Base-by-base conservation (phyloP, 371 early-diverging fungal genomes). In the Capillidium heterosporum region DNA sequence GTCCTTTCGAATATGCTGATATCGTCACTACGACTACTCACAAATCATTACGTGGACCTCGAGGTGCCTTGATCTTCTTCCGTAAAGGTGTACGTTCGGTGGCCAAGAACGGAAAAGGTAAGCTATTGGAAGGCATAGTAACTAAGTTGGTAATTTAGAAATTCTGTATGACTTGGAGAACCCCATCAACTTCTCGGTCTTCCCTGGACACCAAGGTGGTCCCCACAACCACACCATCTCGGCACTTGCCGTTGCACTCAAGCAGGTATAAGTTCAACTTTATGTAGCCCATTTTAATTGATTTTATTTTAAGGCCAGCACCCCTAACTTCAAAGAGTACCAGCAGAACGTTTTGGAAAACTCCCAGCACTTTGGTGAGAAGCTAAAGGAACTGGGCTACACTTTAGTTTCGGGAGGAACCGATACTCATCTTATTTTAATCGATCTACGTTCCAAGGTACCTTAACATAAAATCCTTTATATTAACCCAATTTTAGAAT, bases 211-310 rank as follows among this genome's bases (percentile, higher is more conserved):
- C 67, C 98, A 99, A 71, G 99, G 99, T 60, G 99, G 99, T 3
- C 98, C 99, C 31, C 99, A 99, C 76, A 98, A 99, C 80, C 94
- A 98, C 76, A 97, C 98, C 48, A 99, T 99, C 60, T 78, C 92
- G 31, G 98, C 98, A 15, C 71, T 98, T 57, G 87, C 99, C 24
- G 97, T 96, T 32, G 96, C 98, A 0, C 73, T 99, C 57, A 88
- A 95, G 70, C 94, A 96, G 67, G 78, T 79, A 28, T 68, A 27
- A 21, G 15, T 19, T 32, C 1, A 29, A 19, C 4, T 13, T 7
- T 7, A 7, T 51, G 28, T 54, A 28, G 32, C 28, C 1, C n/a
- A 28, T 7, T 15, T 15, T 32, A 29, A 5, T 27, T n/a, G 32
- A 7, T 23, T 24, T 52, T 31, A 4, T 29, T 5, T 70, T 67